A percentile compares a stretch with the other conserved stretches of the same genome.
phyloP scores from a whole-genome alignment of 352 stramenopile genomes.

The Globisporangium barbulae region DNA sequence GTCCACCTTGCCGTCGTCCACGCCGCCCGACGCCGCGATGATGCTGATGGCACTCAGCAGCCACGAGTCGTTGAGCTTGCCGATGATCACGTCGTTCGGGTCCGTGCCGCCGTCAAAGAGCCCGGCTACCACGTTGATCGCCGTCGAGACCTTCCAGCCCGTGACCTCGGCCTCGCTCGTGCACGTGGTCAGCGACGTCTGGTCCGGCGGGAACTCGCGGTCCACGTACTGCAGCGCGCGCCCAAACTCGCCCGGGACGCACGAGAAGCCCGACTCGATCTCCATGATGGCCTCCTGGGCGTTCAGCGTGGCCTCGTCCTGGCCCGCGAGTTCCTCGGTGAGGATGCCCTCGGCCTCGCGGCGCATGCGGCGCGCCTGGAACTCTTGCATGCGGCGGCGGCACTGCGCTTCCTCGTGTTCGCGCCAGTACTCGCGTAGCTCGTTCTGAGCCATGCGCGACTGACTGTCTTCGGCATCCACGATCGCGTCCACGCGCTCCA shows the following conservation, averaged over 20 bases:
- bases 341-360: constrained; percentile 65
- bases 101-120: constrained; percentile 92
- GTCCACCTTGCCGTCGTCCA: constrained; percentile 89
- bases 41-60: constrained; percentile 90
- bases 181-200: constrained; percentile 70
- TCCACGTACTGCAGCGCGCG: constrained; percentile 87
- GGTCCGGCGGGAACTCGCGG: constrained; percentile 83
- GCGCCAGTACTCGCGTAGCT: constrained; percentile 54
- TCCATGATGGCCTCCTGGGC: constrained; percentile 79
- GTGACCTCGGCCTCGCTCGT: constrained; percentile 43
- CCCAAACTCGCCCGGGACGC: constrained; percentile 69
- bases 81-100: constrained; percentile 85
- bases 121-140: constrained; percentile 85
- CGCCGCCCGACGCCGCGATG: constrained; percentile 82
- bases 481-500: constrained; percentile 74
- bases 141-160: constrained; percentile 81
- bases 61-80: constrained; percentile 87
- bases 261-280: constrained; percentile 84
- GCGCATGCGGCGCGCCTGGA: constrained; percentile 63
- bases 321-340: constrained; percentile 30
- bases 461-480: constrained; percentile 71
- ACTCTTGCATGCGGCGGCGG: constrained; percentile 70
- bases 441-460: constrained; percentile 38
- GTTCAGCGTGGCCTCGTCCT: constrained; percentile 80
- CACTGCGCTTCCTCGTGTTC: constrained; percentile 67